A percentile compares a stretch with the other conserved stretches of the same genome.
Conservation (phyloP, 768 basidiomycete species). For the Panus rudis region DNA sequence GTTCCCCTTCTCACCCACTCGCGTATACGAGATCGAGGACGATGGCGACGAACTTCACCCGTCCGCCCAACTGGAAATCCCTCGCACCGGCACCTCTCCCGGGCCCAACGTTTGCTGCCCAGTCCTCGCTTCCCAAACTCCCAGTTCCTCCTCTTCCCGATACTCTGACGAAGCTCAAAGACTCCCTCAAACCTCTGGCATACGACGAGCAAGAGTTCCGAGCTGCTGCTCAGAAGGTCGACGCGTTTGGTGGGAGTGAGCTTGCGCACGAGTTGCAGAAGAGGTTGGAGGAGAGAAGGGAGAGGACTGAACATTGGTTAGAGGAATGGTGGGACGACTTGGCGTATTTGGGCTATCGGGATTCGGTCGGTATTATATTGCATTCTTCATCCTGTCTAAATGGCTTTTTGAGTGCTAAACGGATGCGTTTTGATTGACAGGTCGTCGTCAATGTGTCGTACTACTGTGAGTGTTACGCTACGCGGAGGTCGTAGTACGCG, state of each 20-base stretch:
- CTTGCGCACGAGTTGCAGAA: conserved; percentile 66
- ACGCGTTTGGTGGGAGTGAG: conserved; percentile 49
- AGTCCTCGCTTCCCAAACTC: conserved; percentile 57
- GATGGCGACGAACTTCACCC: conserved; percentile 20
- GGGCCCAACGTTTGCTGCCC: conserved; percentile 56
- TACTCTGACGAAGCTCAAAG: conserved; percentile 64
- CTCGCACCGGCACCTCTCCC: conserved; percentile 52
- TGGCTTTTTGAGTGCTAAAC: not conserved
- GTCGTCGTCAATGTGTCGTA: conserved; percentile 92
- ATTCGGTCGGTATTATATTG: conserved; percentile 49
- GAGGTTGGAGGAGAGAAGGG: conserved; percentile 48
- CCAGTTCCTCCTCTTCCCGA: conserved; percentile 66
- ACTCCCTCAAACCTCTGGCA: conserved; percentile 68
- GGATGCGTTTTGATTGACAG: conserved; percentile 24
- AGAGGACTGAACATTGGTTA: conserved; percentile 68
- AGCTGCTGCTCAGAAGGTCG: conserved; percentile 53
- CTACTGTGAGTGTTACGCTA: conserved; percentile 52
- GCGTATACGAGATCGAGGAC: too few species aligned
- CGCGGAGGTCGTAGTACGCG: not conserved
- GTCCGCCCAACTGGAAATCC: conserved; percentile 64
- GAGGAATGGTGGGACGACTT: conserved; percentile 93
- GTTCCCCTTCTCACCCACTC: too few species aligned
- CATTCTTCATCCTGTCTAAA: not conserved
- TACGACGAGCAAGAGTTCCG: conserved; percentile 52
- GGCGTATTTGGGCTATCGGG: conserved; percentile 79